Conservation (phyloP, 148 eudicot genomes). For the Nepenthes mirabilis region DNA sequence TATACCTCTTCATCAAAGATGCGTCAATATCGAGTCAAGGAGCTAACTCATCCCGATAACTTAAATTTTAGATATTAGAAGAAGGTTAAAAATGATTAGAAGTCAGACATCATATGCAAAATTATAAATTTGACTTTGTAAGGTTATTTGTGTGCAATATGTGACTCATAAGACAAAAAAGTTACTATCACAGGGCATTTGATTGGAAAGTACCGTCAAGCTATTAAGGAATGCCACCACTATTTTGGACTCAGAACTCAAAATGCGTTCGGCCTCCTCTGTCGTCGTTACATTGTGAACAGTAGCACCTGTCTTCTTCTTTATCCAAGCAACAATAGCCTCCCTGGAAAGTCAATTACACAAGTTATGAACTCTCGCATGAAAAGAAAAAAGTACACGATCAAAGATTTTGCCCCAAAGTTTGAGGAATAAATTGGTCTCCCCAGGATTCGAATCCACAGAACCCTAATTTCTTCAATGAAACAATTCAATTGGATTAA, state of each 20-base stretch:
- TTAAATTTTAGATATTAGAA: too few relatives aligned
- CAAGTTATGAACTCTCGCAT: neutral
- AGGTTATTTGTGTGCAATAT: too few relatives aligned
- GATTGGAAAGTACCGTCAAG: slow-evolving; percentile 33
- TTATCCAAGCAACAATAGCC: slow-evolving; percentile 63
- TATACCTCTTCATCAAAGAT: too few relatives aligned
- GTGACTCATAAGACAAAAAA: too few relatives aligned
- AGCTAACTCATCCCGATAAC: too few relatives aligned
- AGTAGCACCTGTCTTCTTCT: slow-evolving; percentile 61
- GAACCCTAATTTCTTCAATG: too few relatives aligned
- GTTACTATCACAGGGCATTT: too few relatives aligned
- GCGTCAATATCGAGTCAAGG: too few relatives aligned
- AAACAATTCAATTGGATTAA: neutral
- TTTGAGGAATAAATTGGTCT: neutral
- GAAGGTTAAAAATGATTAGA: too few relatives aligned
- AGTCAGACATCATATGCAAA: too few relatives aligned
- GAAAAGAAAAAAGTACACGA: neutral
- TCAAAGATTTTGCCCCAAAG: neutral
- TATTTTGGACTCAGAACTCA: slow-evolving; percentile 34
- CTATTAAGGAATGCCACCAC: slow-evolving; percentile 50
- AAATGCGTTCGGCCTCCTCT: slow-evolving; percentile 53
- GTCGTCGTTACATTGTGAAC: slow-evolving; percentile 42
- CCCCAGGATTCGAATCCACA: too few relatives aligned
- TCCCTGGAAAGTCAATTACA: slow-evolving; percentile 28
- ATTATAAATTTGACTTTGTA: too few relatives aligned